These are phyloP conservation scores for Tuber indicum DNA, from an alignment of 495 filamentous ascomycete genomes.

Conservation along the genomic window DNA sequence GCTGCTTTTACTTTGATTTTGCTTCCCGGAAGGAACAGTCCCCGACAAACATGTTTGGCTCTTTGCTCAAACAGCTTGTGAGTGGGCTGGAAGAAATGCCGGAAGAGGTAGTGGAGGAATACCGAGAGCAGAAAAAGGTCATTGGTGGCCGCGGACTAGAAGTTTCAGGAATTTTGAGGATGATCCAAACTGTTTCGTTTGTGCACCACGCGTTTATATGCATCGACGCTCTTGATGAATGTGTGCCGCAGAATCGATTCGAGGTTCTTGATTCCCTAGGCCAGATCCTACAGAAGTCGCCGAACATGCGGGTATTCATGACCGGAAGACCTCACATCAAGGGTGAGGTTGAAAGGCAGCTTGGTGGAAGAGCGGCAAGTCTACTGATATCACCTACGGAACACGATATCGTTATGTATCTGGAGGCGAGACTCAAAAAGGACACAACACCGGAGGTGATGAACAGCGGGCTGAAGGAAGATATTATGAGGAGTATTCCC, in stretches of 20 bases:
- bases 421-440: background rate
- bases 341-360: background rate
- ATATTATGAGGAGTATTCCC: background rate
- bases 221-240: background rate
- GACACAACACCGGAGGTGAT: background rate
- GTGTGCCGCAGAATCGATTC: background rate
- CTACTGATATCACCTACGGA: background rate
- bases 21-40: background rate
- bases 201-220: background rate
- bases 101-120: background rate
- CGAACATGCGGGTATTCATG: background rate
- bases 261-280: background rate
- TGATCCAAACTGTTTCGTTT: background rate
- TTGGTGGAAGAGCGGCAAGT: background rate
- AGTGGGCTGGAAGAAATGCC: background rate
- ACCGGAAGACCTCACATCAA: background rate
- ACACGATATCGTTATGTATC: background rate
- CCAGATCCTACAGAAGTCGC: background rate
- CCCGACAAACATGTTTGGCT: background rate
- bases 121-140: background rate
- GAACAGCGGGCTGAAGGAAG: background rate
- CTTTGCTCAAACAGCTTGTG: background rate
- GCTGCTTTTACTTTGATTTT: background rate
- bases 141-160: background rate
- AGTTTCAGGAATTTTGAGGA: background rate